These are phyloP conservation scores for Francoa sonchifolia DNA, from an alignment of 441 rosid species.

Conservation along the genomic window DNA sequence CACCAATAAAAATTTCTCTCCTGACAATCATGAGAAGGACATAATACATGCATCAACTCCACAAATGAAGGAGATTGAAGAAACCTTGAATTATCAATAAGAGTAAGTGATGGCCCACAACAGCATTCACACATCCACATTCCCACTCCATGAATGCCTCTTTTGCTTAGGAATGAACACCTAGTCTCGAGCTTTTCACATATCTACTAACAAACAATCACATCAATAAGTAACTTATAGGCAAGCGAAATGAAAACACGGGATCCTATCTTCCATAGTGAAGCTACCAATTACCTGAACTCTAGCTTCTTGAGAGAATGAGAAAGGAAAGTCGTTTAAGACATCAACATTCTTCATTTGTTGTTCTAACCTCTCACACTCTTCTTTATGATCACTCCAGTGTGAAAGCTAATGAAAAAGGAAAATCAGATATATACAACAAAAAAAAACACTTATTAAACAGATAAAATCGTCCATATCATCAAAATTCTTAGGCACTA, in stretches of 20 bases:
- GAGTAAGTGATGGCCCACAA: constrained; percentile 23
- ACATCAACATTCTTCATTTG: constrained; percentile 56
- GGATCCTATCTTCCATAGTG: not conserved
- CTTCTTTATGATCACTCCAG: constrained; percentile 68
- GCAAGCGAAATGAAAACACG: not conserved
- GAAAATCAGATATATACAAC: not conserved
- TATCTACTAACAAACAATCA: constrained; percentile 20
- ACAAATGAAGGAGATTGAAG: not conserved
- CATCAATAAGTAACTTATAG: not conserved
- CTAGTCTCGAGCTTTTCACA: constrained; percentile 37
- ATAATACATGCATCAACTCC: too few species aligned
- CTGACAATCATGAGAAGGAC: too few species aligned
- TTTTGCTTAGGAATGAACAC: constrained; percentile 60
- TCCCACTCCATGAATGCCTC: constrained; percentile 47
- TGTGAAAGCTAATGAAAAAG: constrained; percentile 33
- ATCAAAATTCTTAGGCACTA: too few species aligned
- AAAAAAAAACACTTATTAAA: not conserved
- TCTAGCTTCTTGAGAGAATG: constrained; percentile 57
- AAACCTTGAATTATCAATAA: constrained; percentile 27
- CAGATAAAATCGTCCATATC: too few species aligned
- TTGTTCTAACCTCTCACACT: constrained; percentile 64
- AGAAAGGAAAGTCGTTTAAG: constrained; percentile 67
- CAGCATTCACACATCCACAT: constrained; percentile 74
- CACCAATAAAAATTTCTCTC: too few species aligned
- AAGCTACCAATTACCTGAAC: constrained; percentile 25